Evolutionary conservation across 129 eudicot genomes (phyloP).

Genomic region (Mikania micrantha): DNA sequence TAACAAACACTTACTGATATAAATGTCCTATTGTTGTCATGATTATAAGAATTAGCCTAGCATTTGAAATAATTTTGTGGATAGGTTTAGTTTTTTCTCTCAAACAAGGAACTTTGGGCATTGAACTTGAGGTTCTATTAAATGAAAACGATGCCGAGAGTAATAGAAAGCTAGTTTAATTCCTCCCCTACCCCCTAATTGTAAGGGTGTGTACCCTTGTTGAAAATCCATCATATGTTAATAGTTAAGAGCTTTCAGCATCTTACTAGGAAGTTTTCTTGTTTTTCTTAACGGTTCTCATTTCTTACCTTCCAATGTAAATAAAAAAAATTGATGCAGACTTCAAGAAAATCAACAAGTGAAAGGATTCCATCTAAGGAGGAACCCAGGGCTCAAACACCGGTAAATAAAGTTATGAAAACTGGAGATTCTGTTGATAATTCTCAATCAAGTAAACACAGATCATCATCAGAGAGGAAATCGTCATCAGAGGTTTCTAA

Average conservation of each 20-base stretch:
- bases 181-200: no score
- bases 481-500: conserved; percentile 32
- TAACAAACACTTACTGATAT: not conserved
- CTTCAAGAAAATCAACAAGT: conserved; percentile 48
- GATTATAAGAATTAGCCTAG: not conserved
- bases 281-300: not conserved
- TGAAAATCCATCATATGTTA: not conserved
- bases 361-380: conserved; percentile 40
- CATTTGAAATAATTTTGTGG: not conserved
- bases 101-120: not conserved
- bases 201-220: not conserved
- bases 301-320: not conserved
- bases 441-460: conserved; percentile 33
- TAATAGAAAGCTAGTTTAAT: not conserved
- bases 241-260: not conserved
- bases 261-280: not conserved
- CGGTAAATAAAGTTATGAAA: conserved; percentile 26
- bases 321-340: conserved; percentile 30
- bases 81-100: not conserved
- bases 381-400: conserved; percentile 36
- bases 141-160: not conserved
- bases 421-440: conserved; percentile 35
- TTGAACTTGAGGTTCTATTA: not conserved
- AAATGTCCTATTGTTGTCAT: not conserved
- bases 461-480: conserved; percentile 36